Conservation (phyloP, 1,284 basidiomycete genomes). For the Peniophora sp. region DNA sequence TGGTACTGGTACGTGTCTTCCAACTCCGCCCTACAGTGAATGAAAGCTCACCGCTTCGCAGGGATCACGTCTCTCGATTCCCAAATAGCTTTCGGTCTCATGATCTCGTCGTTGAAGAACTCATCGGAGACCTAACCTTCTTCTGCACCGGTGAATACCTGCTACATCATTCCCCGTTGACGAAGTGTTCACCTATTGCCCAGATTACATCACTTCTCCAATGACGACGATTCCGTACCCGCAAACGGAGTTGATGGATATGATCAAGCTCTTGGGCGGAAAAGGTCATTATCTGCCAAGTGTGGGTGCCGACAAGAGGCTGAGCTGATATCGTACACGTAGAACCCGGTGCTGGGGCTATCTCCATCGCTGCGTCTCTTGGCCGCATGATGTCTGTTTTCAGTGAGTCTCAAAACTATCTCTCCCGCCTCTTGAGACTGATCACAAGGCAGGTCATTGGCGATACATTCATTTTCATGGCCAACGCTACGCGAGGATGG, state of each 20-base stretch:
- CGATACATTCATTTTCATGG: neutral
- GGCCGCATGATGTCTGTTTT: neutral
- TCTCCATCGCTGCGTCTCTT: neutral
- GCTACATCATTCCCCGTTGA: neutral
- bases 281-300: neutral
- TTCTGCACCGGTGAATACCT: neutral
- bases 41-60: conserved; percentile 10
- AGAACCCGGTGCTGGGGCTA: neutral
- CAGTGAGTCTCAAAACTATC: neutral
- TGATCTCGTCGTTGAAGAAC: neutral
- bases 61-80: conserved; percentile 1
- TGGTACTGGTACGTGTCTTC: conserved; percentile 23
- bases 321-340: neutral
- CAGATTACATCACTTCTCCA: neutral
- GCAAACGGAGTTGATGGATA: neutral
- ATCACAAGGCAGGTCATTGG: neutral
- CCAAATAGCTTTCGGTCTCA: neutral
- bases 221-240: neutral
- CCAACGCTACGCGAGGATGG: neutral
- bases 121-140: neutral
- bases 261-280: neutral
- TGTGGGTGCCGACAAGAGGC: neutral
- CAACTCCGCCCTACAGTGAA: conserved; percentile 17
- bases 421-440: neutral
- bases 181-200: neutral